These are phyloP conservation scores for Roridomyces roridus DNA, from an alignment of 768 basidiomycete genomes.

Conservation along the genomic window DNA sequence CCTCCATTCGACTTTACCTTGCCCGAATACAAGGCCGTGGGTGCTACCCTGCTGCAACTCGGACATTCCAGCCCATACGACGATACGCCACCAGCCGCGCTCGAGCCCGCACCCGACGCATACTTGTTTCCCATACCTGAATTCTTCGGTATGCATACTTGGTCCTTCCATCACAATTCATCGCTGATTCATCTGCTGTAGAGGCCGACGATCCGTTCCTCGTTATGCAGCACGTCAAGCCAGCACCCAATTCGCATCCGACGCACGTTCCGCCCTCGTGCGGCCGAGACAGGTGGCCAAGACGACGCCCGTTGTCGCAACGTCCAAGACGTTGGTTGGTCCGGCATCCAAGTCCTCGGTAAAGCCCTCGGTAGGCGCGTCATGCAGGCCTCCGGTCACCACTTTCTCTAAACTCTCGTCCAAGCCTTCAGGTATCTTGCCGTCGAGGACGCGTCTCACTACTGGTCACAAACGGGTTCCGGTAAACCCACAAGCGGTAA, in stretches of 20 bases:
- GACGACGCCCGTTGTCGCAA: no score
- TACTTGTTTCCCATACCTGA: constrained; percentile 36
- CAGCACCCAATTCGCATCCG: neutral
- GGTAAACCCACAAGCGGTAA: no score
- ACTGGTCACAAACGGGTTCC: no score
- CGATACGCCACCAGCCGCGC: constrained; percentile 35
- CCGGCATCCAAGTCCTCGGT: no score
- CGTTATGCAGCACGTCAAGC: neutral
- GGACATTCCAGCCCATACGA: constrained; percentile 41
- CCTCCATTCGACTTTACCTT: constrained; percentile 53
- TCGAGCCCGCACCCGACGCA: constrained; percentile 32
- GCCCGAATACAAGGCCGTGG: constrained; percentile 50
- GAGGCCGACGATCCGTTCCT: constrained; percentile 37
- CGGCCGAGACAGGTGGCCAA: neutral
- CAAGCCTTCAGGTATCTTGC: no score
- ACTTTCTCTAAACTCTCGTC: no score
- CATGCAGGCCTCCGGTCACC: no score
- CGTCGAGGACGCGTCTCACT: no score
- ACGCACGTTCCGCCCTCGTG: neutral
- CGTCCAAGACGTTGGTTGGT: no score
- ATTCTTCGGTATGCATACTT: constrained; percentile 32
- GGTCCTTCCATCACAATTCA: neutral
- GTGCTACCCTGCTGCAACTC: constrained; percentile 39
- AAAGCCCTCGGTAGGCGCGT: no score
- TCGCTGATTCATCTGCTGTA: constrained; percentile 8